Evolutionary conservation across 164 flowering plant genomes (phyloP).

Genomic region (Cinnamomum micranthum): DNA sequence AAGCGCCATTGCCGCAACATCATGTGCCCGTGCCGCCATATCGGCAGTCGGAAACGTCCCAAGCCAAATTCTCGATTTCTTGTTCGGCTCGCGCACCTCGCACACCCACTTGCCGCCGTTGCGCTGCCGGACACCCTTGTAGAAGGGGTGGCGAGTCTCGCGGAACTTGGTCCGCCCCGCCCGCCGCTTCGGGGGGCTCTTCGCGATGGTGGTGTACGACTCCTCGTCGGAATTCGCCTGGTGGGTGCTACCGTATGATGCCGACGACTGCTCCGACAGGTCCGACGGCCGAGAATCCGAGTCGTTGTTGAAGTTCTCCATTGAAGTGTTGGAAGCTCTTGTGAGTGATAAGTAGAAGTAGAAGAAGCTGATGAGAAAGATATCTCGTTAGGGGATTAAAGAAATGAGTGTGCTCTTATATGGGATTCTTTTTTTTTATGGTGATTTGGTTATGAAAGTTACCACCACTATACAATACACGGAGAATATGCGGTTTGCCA

Average conservation of each 20-base stretch:
- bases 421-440: too few relatives aligned
- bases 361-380: not conserved
- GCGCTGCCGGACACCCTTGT: slow-evolving; percentile 53
- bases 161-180: slow-evolving; percentile 58
- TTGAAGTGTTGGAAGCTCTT: not conserved
- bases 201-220: slow-evolving; percentile 33
- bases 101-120: slow-evolving; percentile 58
- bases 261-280: not conserved
- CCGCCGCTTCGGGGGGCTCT: slow-evolving; percentile 42
- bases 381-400: not conserved
- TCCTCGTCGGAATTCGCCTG: slow-evolving; percentile 25
- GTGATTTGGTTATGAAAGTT: too few relatives aligned
- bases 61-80: slow-evolving; percentile 60
- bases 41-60: slow-evolving; percentile 58
- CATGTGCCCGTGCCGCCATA: slow-evolving; percentile 76
- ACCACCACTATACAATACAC: too few relatives aligned
- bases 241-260: not conserved
- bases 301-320: not conserved
- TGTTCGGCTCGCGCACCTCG: slow-evolving; percentile 68
- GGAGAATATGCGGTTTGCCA: too few relatives aligned
- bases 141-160: slow-evolving; percentile 68
- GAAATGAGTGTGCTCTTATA: not conserved
- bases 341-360: not conserved
- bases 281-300: not conserved
- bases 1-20: slow-evolving; percentile 64